These are phyloP conservation scores for Backusella australiensis DNA, from an alignment of 192 early-diverging fungal species.

Conservation along the genomic window DNA sequence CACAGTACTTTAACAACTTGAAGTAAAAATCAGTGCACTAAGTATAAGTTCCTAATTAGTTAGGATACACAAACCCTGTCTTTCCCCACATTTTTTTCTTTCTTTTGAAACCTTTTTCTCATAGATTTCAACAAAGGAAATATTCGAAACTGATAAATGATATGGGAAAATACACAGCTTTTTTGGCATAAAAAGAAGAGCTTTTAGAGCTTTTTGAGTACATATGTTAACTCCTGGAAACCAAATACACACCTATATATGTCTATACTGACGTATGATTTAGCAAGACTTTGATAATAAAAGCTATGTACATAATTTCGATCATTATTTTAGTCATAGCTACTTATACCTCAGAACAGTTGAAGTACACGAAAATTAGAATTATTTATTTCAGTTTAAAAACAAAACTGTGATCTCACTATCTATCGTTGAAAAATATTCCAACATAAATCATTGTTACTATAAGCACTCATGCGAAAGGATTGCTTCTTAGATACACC, in stretches of 20 bases:
- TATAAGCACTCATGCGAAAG: no score
- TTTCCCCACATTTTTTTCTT: not conserved
- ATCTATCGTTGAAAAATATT: no score
- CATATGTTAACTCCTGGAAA: not conserved
- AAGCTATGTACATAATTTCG: no score
- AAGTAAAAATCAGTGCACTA: not conserved
- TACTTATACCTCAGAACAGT: no score
- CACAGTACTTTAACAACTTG: not conserved
- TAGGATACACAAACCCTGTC: not conserved
- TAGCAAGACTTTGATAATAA: no score
- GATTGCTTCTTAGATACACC: no score
- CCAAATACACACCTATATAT: not conserved
- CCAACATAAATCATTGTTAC: no score
- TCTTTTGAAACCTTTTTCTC: not conserved
- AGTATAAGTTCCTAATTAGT: not conserved
- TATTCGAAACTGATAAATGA: not conserved
- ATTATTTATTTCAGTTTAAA: no score
- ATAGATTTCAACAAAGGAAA: conserved; percentile 2
- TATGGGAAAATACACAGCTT: not conserved
- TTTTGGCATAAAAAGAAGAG: not conserved
- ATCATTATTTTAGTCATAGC: no score
- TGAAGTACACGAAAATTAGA: no score
- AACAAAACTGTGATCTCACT: no score
- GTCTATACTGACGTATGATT: no score
- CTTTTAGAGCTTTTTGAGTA: not conserved